A percentile compares a stretch with the other conserved stretches of the same genome.
Evolutionary conservation across 2,329 filamentous ascomycete species (phyloP).

Genomic region (Pyrenochaeta sp.): DNA sequence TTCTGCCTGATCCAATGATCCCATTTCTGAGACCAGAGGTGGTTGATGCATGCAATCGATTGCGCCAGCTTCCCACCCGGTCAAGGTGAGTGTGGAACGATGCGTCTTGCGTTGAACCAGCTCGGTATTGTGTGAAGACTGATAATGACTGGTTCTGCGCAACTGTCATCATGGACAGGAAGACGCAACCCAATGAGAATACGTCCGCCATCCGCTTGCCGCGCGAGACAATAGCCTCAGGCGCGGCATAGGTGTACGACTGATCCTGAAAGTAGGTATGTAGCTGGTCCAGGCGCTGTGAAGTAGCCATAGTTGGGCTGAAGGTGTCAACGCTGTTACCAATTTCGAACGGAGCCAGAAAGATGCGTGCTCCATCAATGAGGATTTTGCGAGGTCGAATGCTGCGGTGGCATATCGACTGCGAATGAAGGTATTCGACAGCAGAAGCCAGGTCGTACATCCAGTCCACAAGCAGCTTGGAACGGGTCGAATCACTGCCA

Average conservation of each 20-base stretch:
- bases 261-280: slow-evolving; percentile 44
- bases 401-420: slow-evolving; percentile 47
- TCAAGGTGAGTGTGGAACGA: slow-evolving; percentile 52
- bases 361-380: slow-evolving; percentile 45
- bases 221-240: slow-evolving; percentile 47
- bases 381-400: slow-evolving; percentile 52
- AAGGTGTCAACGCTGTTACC: slow-evolving; percentile 35
- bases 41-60: slow-evolving; percentile 39
- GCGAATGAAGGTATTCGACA: slow-evolving; percentile 49
- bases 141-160: slow-evolving; percentile 47
- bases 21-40: slow-evolving; percentile 42
- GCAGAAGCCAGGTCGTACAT: slow-evolving; percentile 52
- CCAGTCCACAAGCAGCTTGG: slow-evolving; percentile 49
- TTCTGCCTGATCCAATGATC: slow-evolving; percentile 37
- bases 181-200: slow-evolving; percentile 52
- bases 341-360: slow-evolving; percentile 50
- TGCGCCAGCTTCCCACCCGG: slow-evolving; percentile 45
- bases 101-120: slow-evolving; percentile 44
- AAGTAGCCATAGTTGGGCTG: slow-evolving; percentile 37
- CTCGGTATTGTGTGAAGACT: slow-evolving; percentile 45
- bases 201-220: slow-evolving; percentile 50
- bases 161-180: slow-evolving; percentile 50
- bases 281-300: slow-evolving; percentile 41
- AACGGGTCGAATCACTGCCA: slow-evolving; percentile 38
- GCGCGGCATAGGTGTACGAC: slow-evolving; percentile 50